A percentile compares a stretch with the other conserved stretches of the same genome.
phyloP scores from a whole-genome alignment of 306 rosid species.

The Glycine latifolia region DNA sequence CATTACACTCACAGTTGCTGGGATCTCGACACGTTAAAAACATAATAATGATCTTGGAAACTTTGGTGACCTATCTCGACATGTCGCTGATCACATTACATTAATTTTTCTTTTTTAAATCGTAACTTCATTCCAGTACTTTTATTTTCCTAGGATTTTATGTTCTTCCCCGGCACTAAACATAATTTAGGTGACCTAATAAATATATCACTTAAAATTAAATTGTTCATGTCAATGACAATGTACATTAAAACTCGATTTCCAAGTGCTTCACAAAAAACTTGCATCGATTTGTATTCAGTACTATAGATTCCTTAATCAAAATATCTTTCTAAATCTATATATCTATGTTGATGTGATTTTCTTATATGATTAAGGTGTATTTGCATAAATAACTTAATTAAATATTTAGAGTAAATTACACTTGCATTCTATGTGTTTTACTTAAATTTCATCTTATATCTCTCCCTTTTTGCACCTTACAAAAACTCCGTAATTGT shows the following conservation, averaged over 20 bases:
- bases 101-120: conserved; percentile 3
- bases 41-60: not conserved
- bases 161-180: not conserved
- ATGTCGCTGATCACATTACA: not conserved
- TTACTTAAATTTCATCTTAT: too few relatives aligned
- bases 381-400: not conserved
- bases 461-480: too few relatives aligned
- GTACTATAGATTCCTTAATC: not conserved
- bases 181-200: not conserved
- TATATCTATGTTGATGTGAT: not conserved
- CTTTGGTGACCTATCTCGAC: not conserved
- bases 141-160: not conserved
- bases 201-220: not conserved
- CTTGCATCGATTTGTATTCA: not conserved
- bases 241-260: not conserved
- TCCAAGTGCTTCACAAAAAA: not conserved
- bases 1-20: not conserved
- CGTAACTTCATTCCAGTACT: not conserved
- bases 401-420: too few relatives aligned
- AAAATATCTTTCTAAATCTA: not conserved
- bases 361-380: not conserved
- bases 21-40: conserved; percentile 22
- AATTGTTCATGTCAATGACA: not conserved
- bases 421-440: too few relatives aligned
- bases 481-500: too few relatives aligned